Conservation (phyloP, 163 green algal species). For the Volvox carteri region DNA sequence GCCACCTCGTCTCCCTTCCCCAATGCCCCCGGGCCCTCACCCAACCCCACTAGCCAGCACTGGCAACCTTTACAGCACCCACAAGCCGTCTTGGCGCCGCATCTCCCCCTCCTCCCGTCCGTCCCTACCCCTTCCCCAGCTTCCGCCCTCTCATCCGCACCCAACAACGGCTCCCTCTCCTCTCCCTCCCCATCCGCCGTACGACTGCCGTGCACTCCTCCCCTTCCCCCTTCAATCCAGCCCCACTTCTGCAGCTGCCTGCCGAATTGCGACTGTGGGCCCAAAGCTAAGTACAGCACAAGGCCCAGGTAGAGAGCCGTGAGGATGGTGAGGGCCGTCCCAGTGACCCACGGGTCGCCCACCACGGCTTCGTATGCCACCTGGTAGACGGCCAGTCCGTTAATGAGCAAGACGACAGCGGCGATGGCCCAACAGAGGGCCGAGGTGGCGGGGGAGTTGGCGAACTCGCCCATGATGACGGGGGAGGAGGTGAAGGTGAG, state of each 20-base stretch:
- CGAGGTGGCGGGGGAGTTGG: constrained; percentile 6
- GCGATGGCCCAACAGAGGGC: constrained; percentile 27
- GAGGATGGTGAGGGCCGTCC: background rate
- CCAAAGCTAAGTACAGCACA: constrained; percentile 26
- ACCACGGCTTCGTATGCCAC: constrained; percentile 45
- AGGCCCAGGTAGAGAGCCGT: constrained; percentile 9
- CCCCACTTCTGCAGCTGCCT: background rate
- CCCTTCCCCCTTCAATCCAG: background rate
- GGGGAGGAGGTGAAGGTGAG: constrained; percentile 53
- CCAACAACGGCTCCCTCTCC: background rate
- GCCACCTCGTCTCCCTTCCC: background rate
- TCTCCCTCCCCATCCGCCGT: background rate
- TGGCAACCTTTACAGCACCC: background rate
- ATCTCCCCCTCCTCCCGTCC: too few relatives aligned
- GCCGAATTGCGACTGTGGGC: constrained; percentile 32
- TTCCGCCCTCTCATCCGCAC: background rate
- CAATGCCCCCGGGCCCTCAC: background rate
- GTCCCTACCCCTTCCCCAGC: background rate
- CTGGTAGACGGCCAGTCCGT: constrained; percentile 42
- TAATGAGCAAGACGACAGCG: constrained; percentile 49
- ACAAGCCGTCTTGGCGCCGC: background rate
- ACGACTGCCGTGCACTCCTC: too few relatives aligned
- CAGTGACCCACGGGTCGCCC: constrained; percentile 45
- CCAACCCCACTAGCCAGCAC: background rate
- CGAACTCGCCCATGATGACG: constrained; percentile 54